phyloP scores from a whole-genome alignment of 352 stramenopile genomes.

The Phytophthora sansomeana region DNA sequence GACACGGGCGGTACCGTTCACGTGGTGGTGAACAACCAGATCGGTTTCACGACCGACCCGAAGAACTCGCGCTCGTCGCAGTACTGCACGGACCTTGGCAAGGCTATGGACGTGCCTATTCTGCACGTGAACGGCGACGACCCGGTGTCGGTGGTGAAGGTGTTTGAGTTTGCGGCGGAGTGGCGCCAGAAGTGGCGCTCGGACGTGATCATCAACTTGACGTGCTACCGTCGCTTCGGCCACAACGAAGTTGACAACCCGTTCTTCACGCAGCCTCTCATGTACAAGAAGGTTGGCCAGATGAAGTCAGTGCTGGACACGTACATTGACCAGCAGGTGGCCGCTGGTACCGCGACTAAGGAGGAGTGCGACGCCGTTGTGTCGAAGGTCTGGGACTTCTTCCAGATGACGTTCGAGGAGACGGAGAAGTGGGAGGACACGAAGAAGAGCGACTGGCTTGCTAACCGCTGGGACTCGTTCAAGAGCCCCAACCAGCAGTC shows the following conservation, averaged over 20 bases:
- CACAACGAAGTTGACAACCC: slow-evolving; percentile 99
- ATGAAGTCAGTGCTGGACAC: slow-evolving; percentile 94
- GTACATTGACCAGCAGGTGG: slow-evolving; percentile 80
- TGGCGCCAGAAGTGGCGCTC: slow-evolving; percentile 78
- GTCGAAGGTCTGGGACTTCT: slow-evolving; percentile 89
- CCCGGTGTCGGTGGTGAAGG: slow-evolving; percentile 88
- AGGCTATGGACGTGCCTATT: slow-evolving; percentile 95
- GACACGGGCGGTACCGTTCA: slow-evolving; percentile 97
- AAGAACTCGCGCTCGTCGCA: slow-evolving; percentile 94
- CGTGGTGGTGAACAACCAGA: slow-evolving; percentile 99
- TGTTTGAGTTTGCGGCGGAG: slow-evolving; percentile 92
- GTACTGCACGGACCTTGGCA: slow-evolving; percentile 97
- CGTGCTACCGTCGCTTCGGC: slow-evolving; percentile 97
- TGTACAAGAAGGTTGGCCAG: slow-evolving; percentile 96
- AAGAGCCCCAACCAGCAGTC: slow-evolving; percentile 95
- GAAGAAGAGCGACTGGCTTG: slow-evolving; percentile 96
- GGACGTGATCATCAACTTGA: slow-evolving; percentile 98
- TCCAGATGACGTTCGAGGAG: slow-evolving; percentile 93
- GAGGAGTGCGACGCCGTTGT: slow-evolving; percentile 91
- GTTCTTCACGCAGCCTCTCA: slow-evolving; percentile 98
- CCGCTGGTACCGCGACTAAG: slow-evolving; percentile 56
- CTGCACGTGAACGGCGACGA: slow-evolving; percentile 97
- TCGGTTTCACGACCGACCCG: slow-evolving; percentile 97
- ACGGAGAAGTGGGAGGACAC: slow-evolving; percentile 93
- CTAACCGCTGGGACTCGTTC: slow-evolving; percentile 96